A percentile compares a stretch with the other conserved stretches of the same genome.
phyloP scores from a whole-genome alignment of 2,329 filamentous ascomycete species.

The Pestalotiopsis sp. region DNA sequence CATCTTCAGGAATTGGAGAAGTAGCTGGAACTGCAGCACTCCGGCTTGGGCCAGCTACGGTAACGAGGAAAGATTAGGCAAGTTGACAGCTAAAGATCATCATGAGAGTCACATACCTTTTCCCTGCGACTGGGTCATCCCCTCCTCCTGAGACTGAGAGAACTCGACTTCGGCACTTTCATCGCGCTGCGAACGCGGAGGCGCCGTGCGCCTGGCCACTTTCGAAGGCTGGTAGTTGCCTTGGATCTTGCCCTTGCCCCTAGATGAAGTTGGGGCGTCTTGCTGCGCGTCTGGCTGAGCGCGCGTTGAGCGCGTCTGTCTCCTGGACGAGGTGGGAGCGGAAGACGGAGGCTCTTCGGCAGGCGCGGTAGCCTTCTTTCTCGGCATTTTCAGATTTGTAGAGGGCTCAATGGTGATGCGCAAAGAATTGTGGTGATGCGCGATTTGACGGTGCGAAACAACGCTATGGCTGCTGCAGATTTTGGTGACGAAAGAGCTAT shows the following conservation, averaged over 20 bases:
- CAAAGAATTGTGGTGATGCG: not conserved
- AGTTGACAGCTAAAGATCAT: not conserved
- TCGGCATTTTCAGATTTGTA: not conserved
- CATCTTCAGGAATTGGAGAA: not conserved
- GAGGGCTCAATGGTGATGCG: not conserved
- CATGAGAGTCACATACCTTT: not conserved
- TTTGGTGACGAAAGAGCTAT: not conserved
- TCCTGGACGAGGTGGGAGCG: not conserved
- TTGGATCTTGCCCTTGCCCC: not conserved
- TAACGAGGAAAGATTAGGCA: not conserved
- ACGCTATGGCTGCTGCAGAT: not conserved
- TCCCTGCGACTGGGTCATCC: not conserved
- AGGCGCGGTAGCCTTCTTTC: not conserved
- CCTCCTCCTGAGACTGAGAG: not conserved
- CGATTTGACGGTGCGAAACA: not conserved
- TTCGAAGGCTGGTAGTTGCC: not conserved
- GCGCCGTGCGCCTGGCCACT: not conserved
- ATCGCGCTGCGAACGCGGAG: not conserved
- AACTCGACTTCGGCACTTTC: not conserved
- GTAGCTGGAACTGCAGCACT: not conserved
- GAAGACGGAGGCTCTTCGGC: not conserved
- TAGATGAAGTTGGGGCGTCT: not conserved
- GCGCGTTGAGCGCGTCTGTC: constrained; percentile 2
- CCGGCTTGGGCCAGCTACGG: not conserved
- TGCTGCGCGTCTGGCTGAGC: not conserved